Percentiles rank a stretch among this genome's conserved stretches.
These are phyloP conservation scores for Drechslerella coelobrocha DNA, from an alignment of 2,329 filamentous ascomycete genomes.

Conservation along the genomic window DNA sequence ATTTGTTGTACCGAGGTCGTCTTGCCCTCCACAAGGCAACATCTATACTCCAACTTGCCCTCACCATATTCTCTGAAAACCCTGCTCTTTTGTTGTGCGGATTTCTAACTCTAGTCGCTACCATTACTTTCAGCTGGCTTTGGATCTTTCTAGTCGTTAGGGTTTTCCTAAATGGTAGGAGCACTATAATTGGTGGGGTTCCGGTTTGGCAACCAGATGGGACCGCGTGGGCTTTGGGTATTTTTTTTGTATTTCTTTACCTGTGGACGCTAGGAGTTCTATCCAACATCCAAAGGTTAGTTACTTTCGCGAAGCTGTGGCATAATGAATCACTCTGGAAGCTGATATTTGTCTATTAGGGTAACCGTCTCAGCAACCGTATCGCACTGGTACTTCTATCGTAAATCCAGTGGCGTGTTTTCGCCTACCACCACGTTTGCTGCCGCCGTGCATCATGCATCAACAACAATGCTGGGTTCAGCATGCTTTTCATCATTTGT, in stretches of 20 bases:
- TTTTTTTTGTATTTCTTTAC: conserved; percentile 90
- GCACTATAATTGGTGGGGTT: conserved; percentile 62
- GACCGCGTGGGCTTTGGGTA: conserved; percentile 94
- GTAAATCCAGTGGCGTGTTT: conserved; percentile 77
- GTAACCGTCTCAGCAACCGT: conserved; percentile 92
- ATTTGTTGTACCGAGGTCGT: conserved; percentile 80
- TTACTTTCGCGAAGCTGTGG: background rate
- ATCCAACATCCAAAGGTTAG: conserved; percentile 75
- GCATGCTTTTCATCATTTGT: conserved; percentile 87
- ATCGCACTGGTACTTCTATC: conserved; percentile 99
- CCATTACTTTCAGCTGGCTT: conserved; percentile 90
- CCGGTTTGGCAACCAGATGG: conserved; percentile 62
- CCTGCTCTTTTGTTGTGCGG: conserved; percentile 84
- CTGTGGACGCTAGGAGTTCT: conserved; percentile 91
- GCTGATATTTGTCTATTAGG: conserved; percentile 57
- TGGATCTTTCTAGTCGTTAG: conserved; percentile 98
- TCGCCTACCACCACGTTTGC: conserved; percentile 80
- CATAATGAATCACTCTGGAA: background rate
- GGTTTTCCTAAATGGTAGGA: conserved; percentile 90
- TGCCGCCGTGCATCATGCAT: conserved; percentile 80
- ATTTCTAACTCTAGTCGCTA: conserved; percentile 74
- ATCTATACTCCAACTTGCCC: conserved; percentile 89
- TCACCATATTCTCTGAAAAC: conserved; percentile 83
- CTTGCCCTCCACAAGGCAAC: conserved; percentile 82
- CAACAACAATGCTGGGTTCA: conserved; percentile 87